A percentile compares a stretch with the other conserved stretches of the same genome.
Conservation (phyloP, 1,139 yeast genomes). For the Suhomyces maxii region DNA sequence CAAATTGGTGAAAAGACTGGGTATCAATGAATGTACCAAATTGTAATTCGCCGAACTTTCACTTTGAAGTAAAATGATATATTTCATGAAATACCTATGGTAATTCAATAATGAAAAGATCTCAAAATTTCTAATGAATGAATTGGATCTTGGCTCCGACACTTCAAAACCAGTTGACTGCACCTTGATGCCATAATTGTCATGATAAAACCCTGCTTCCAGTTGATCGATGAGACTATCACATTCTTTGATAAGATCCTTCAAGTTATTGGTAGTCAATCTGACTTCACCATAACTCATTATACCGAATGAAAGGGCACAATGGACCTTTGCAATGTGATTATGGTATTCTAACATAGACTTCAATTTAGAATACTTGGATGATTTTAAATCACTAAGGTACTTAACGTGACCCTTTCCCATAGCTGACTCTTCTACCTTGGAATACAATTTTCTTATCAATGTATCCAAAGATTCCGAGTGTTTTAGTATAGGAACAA, state of each 20-base stretch:
- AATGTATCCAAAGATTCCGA: constrained; percentile 23
- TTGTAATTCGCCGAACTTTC: constrained; percentile 31
- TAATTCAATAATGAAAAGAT: constrained; percentile 29
- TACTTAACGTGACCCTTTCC: constrained; percentile 29
- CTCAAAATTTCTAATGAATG: constrained; percentile 25
- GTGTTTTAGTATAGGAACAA: constrained; percentile 26
- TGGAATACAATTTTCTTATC: constrained; percentile 21
- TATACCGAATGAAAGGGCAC: constrained; percentile 27
- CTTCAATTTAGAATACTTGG: constrained; percentile 19
- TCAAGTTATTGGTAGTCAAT: constrained; percentile 26
- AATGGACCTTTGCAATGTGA: constrained; percentile 28
- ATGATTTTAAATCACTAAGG: constrained; percentile 19
- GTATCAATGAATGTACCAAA: constrained; percentile 21
- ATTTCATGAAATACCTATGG: constrained; percentile 31
- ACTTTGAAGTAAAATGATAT: constrained; percentile 35
- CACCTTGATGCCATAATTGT: not conserved
- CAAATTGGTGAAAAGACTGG: constrained; percentile 24
- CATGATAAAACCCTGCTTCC: not conserved
- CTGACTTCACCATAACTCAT: constrained; percentile 23
- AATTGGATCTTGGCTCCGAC: not conserved
- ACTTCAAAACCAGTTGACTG: not conserved
- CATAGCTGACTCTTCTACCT: constrained; percentile 29
- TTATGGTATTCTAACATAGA: constrained; percentile 29
- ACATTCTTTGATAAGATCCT: constrained; percentile 26
- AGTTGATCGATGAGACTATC: constrained; percentile 23